Percentiles rank a stretch among this genome's conserved stretches.
Evolutionary conservation across 768 basidiomycete species (phyloP).

Genomic region (Pulveroboletus sp.): DNA sequence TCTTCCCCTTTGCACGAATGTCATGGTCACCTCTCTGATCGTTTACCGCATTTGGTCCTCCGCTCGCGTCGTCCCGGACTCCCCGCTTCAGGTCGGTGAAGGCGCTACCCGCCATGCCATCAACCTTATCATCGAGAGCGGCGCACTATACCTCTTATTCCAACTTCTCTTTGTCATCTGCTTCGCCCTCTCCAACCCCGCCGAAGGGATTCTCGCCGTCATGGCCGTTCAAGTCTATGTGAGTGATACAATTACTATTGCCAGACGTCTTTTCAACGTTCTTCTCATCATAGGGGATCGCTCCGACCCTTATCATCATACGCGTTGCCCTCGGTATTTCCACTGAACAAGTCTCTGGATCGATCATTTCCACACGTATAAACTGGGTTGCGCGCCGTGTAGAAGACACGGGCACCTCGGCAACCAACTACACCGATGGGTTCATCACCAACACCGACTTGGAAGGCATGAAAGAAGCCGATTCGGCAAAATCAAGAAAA

Average conservation of each 20-base stretch:
- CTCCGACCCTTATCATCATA: slow-evolving; percentile 35
- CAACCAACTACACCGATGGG: slow-evolving; percentile 21
- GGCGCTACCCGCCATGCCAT: slow-evolving; percentile 26
- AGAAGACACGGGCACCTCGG: slow-evolving; percentile 14
- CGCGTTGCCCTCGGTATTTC: slow-evolving; percentile 32
- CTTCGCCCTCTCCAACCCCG: slow-evolving; percentile 31
- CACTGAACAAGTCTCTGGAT: slow-evolving; percentile 18
- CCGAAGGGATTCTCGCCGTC: slow-evolving; percentile 35
- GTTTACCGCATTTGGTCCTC: slow-evolving; percentile 36
- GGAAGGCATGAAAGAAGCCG: slow-evolving; percentile 13
- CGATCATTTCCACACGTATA: slow-evolving; percentile 21
- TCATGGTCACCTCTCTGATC: slow-evolving; percentile 41
- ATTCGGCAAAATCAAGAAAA: neutral
- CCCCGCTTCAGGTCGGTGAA: slow-evolving; percentile 9
- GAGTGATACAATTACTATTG: slow-evolving; percentile 6
- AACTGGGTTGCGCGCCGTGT: slow-evolving; percentile 18
- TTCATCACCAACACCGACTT: slow-evolving; percentile 16
- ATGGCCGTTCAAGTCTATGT: slow-evolving; percentile 41
- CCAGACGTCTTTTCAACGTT: neutral
- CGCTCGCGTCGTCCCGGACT: slow-evolving; percentile 11
- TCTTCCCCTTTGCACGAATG: slow-evolving; percentile 41
- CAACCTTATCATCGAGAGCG: slow-evolving; percentile 38
- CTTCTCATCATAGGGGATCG: slow-evolving; percentile 27
- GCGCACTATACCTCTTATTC: slow-evolving; percentile 36
- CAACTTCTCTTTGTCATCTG: slow-evolving; percentile 41